Percentiles rank a stretch among this genome's conserved stretches.
phyloP scores from a whole-genome alignment of 495 filamentous ascomycete genomes.

The Penicillium paradoxum region DNA sequence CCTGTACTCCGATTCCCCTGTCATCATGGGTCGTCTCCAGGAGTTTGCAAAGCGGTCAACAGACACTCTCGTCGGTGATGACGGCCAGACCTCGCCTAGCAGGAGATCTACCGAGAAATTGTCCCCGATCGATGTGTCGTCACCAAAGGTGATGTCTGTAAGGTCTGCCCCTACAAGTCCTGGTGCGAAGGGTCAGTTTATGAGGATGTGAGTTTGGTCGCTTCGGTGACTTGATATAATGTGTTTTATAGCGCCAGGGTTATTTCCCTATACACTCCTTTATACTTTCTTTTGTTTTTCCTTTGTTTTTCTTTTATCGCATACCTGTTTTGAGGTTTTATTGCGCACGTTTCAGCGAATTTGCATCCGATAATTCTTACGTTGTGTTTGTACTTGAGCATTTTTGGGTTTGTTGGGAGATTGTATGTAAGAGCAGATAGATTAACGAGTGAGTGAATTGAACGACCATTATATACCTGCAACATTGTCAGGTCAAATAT shows the following conservation, averaged over 20 bases:
- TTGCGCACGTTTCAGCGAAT: background rate
- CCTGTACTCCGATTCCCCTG: conserved; percentile 51
- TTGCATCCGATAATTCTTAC: background rate
- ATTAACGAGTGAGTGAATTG: background rate
- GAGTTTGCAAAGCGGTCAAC: conserved; percentile 43
- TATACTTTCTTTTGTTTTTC: conserved; percentile 3
- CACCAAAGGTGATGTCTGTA: conserved; percentile 8
- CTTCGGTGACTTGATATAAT: background rate
- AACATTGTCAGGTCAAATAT: background rate
- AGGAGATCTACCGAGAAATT: conserved; percentile 10
- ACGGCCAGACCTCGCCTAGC: conserved; percentile 11
- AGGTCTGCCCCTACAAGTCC: conserved; percentile 23
- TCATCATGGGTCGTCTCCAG: conserved; percentile 45
- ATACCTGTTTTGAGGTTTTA: background rate
- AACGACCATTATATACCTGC: background rate
- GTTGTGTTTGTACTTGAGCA: background rate
- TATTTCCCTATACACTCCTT: background rate
- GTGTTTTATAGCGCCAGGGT: background rate
- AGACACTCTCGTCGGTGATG: conserved; percentile 23
- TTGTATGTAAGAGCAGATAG: background rate
- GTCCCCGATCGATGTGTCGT: background rate
- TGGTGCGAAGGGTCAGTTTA: conserved; percentile 7
- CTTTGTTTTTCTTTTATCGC: background rate
- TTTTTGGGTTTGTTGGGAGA: conserved; percentile 1
- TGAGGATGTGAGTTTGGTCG: background rate